Base-by-base conservation (phyloP, 169 alveolate species). In the Amoebophrya sp. region DNA sequence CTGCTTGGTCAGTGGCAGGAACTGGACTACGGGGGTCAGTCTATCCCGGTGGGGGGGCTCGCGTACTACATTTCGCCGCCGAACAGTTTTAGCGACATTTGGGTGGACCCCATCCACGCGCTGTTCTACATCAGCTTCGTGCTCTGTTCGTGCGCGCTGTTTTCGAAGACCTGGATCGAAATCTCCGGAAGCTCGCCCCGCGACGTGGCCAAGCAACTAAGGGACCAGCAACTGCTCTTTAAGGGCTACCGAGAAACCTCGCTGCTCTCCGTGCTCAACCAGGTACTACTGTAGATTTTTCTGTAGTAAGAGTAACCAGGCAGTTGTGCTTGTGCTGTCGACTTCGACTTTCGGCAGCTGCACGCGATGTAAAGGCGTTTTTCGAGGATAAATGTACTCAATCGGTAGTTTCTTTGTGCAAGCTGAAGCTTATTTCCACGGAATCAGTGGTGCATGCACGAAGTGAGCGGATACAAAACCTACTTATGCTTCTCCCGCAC, bases 131-230 rank as follows among this genome's bases (percentile, higher is more conserved):
- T 98, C 88, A 95, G 99, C 26, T 98, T 99, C 95, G 99, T 98
- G 67, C 94, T 98, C 91, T 95, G 96, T 89, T 96, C 99, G 40
- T 99, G 99, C 93, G 99, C 99, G 13, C 94, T 98, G 91, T 99
- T 99, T 98, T 98, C 99, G 38, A 99, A 98, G 89, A 98, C 99
- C 26, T 99, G 99, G 99, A 98, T 98, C 70, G 99, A 99, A 92
- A 99, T 98, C 34, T 97, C 99, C n/a, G 99, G 99, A 40, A 95
- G 98, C 88, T 96, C 99, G 78, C 99, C 99, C 15, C 95, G 97
- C 88, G 99, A 99, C 94, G 99, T 99, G 78, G 99, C 99, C 90
- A 98, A 98, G 93, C 99, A 99, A 95, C 98, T 99, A 89, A 97
- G 99, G 90, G 99, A 99, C 93, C 99, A 99, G 94, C 98, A 97